Percentiles rank a stretch among this genome's conserved stretches.
These are phyloP conservation scores for Neurospora intermedia DNA, from an alignment of 495 filamentous ascomycete genomes.

Conservation along the genomic window DNA sequence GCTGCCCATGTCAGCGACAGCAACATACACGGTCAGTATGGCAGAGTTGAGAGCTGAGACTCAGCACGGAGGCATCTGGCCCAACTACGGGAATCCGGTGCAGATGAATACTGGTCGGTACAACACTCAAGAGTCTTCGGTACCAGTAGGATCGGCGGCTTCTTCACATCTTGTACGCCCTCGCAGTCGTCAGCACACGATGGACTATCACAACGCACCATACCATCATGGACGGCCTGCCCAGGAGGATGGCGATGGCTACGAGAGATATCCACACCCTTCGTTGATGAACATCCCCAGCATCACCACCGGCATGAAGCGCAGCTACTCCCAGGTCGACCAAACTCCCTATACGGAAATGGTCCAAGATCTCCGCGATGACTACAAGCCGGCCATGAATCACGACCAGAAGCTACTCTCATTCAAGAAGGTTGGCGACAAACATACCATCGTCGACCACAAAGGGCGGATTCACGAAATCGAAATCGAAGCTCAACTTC, in stretches of 20 bases:
- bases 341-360: constrained; percentile 41
- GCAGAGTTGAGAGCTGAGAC: constrained; percentile 44
- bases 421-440: constrained; percentile 42
- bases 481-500: constrained; percentile 69
- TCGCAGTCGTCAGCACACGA: constrained; percentile 25
- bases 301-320: constrained; percentile 41
- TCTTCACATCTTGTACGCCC: constrained; percentile 35
- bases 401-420: constrained; percentile 48
- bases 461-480: constrained; percentile 45
- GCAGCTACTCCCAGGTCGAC: constrained; percentile 34
- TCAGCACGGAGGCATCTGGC: constrained; percentile 39
- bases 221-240: constrained; percentile 36
- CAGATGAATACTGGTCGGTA: constrained; percentile 34
- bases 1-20: constrained; percentile 43
- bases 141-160: constrained; percentile 25
- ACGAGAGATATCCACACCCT: constrained; percentile 36
- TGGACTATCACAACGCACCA: constrained; percentile 23
- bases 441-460: constrained; percentile 45
- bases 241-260: constrained; percentile 35
- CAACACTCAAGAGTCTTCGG: constrained; percentile 33
- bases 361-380: constrained; percentile 44
- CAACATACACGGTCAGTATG: constrained; percentile 43
- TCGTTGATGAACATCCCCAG: constrained; percentile 40
- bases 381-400: constrained; percentile 42
- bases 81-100: constrained; percentile 39